Evolutionary conservation across 2,329 filamentous ascomycete species (phyloP).

Genomic region (Conoideocrella luteorostrata): DNA sequence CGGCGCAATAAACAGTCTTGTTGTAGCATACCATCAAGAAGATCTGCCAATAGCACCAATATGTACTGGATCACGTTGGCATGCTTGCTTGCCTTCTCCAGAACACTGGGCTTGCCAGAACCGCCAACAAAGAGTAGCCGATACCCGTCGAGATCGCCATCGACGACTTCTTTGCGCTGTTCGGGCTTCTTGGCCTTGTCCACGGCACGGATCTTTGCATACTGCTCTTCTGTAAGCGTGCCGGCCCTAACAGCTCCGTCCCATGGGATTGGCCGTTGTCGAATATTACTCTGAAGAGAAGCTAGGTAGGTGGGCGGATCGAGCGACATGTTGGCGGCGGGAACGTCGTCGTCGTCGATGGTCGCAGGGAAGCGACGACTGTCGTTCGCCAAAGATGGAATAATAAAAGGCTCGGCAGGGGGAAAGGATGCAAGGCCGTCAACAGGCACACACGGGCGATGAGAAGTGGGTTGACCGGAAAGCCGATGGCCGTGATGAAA

Average conservation of each 20-base stretch:
- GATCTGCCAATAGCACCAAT: conserved; percentile 78
- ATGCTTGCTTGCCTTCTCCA: conserved; percentile 80
- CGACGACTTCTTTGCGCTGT: conserved; percentile 75
- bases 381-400: neutral
- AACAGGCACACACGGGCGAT: neutral
- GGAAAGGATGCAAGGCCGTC: neutral
- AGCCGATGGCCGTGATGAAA: conserved; percentile 5
- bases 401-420: neutral
- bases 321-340: conserved; percentile 63
- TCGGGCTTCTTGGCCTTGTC: conserved; percentile 89
- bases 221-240: conserved; percentile 87
- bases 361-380: conserved; percentile 13
- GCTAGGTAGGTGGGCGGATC: conserved; percentile 80
- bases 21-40: conserved; percentile 66
- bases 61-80: conserved; percentile 93
- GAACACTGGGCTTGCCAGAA: conserved; percentile 61
- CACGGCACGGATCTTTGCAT: conserved; percentile 92
- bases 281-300: conserved; percentile 94
- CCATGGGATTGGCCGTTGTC: conserved; percentile 93
- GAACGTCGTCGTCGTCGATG: conserved; percentile 11
- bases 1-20: neutral
- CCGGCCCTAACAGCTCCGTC: conserved; percentile 90
- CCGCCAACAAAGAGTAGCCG: conserved; percentile 72
- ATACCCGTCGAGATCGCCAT: conserved; percentile 75
- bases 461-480: conserved; percentile 3